Evolutionary conservation across 2,329 filamentous ascomycete species (phyloP).

Genomic region (Xylariaceae sp.): DNA sequence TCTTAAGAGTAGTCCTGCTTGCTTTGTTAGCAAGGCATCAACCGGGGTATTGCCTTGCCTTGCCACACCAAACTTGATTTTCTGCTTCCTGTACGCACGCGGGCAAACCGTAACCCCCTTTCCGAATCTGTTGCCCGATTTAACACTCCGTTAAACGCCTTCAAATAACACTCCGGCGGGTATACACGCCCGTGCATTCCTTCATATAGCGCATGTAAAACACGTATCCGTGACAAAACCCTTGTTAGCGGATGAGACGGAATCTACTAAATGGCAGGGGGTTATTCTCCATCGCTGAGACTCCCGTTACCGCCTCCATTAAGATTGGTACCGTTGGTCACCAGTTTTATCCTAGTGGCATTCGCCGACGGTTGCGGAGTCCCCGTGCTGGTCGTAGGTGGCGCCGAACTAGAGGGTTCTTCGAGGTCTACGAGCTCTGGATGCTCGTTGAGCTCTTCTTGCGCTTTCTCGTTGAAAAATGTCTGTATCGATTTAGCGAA

Average conservation of each 20-base stretch:
- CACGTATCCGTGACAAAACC: conserved; percentile 3
- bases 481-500: conserved; percentile 44
- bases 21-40: conserved; percentile 15
- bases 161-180: conserved; percentile 9
- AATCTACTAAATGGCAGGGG: not conserved
- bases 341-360: conserved; percentile 65
- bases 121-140: conserved; percentile 14
- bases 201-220: conserved; percentile 17
- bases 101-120: conserved; percentile 25
- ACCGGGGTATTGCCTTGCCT: conserved; percentile 27
- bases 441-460: conserved; percentile 51
- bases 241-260: not conserved
- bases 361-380: conserved; percentile 60
- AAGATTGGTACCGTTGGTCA: conserved; percentile 30
- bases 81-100: conserved; percentile 29
- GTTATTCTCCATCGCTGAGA: conserved; percentile 32
- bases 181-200: conserved; percentile 10
- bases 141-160: conserved; percentile 19
- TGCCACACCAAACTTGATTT: conserved; percentile 16
- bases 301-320: conserved; percentile 23
- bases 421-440: conserved; percentile 55
- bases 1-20: conserved; percentile 8
- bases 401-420: conserved; percentile 41
- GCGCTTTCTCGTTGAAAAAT: conserved; percentile 52
- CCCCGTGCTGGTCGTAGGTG: conserved; percentile 54